A percentile compares a stretch with the other conserved stretches of the same genome.
These are phyloP conservation scores for Phytophthora capsici DNA, from an alignment of 352 stramenopile genomes.

Conservation along the genomic window DNA sequence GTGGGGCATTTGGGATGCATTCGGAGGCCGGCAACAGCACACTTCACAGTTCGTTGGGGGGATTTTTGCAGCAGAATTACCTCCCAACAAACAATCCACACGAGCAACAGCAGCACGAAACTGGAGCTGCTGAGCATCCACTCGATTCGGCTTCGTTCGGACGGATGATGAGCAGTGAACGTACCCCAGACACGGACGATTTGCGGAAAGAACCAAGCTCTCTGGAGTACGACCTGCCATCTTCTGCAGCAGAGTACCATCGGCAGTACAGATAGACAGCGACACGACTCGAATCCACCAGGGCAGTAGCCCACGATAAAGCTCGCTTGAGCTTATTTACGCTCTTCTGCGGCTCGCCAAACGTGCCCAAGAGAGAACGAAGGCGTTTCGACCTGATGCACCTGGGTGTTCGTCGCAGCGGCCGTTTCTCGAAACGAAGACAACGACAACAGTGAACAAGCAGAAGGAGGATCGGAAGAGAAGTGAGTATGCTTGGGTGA, in stretches of 20 bases:
- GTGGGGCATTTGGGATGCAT: slow-evolving; percentile 44
- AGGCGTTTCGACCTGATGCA: slow-evolving; percentile 13
- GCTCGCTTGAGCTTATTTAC: slow-evolving; percentile 23
- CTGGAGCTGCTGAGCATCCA: slow-evolving; percentile 38
- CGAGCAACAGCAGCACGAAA: slow-evolving; percentile 33
- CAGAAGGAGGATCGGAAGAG: slow-evolving; percentile 27
- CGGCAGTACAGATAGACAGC: slow-evolving; percentile 50
- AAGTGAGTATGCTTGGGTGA: slow-evolving; percentile 17
- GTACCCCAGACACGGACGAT: slow-evolving; percentile 25
- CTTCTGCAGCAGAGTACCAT: slow-evolving; percentile 47
- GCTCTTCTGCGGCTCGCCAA: slow-evolving; percentile 12
- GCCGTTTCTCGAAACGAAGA: slow-evolving; percentile 22
- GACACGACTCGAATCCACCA: slow-evolving; percentile 16
- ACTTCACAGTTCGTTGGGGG: slow-evolving; percentile 62
- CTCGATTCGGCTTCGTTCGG: slow-evolving; percentile 51
- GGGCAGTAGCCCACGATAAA: slow-evolving; percentile 21
- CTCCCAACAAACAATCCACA: slow-evolving; percentile 45
- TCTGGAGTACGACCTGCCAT: slow-evolving; percentile 46
- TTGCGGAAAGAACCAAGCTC: slow-evolving; percentile 29
- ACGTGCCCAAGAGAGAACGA: slow-evolving; percentile 12
- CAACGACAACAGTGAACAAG: slow-evolving; percentile 21
- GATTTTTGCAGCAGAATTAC: slow-evolving; percentile 71
- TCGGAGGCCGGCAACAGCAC: slow-evolving; percentile 22
- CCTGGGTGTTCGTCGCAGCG: slow-evolving; percentile 17
- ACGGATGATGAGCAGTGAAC: slow-evolving; percentile 49